Evolutionary conservation across 2,329 filamentous ascomycete genomes (phyloP).

Genomic region (Coniochaeta hoffmannii): DNA sequence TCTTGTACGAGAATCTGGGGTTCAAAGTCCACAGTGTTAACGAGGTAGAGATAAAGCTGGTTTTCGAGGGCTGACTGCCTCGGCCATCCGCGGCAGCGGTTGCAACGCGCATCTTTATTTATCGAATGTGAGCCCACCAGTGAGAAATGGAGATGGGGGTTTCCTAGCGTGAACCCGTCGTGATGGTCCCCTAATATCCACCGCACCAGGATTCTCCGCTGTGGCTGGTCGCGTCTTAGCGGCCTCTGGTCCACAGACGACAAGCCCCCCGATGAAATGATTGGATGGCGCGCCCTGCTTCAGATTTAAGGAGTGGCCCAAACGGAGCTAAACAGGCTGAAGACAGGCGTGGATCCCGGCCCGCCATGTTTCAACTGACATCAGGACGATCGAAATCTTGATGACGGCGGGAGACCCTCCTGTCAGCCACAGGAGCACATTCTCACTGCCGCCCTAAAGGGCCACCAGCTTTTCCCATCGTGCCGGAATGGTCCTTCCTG

Average conservation of each 20-base stretch:
- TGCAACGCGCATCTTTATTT: not conserved
- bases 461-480: not conserved
- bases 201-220: not conserved
- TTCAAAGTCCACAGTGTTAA: not conserved
- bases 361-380: not conserved
- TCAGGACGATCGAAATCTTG: not conserved
- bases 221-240: constrained; percentile 1
- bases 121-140: not conserved
- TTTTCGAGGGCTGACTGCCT: not conserved
- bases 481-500: not conserved
- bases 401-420: not conserved
- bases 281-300: not conserved
- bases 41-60: not conserved
- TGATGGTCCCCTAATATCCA: not conserved
- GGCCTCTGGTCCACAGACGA: not conserved
- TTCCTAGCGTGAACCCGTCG: not conserved
- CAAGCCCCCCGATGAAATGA: not conserved
- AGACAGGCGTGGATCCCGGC: not conserved
- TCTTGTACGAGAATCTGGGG: not conserved
- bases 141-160: not conserved
- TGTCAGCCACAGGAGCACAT: not conserved
- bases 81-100: not conserved
- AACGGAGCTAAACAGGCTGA: constrained; percentile 1
- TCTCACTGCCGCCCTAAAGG: not conserved
- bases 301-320: constrained; percentile 1